phyloP scores from a whole-genome alignment of 805 yeast species.

The Metschnikowia dekortorum region DNA sequence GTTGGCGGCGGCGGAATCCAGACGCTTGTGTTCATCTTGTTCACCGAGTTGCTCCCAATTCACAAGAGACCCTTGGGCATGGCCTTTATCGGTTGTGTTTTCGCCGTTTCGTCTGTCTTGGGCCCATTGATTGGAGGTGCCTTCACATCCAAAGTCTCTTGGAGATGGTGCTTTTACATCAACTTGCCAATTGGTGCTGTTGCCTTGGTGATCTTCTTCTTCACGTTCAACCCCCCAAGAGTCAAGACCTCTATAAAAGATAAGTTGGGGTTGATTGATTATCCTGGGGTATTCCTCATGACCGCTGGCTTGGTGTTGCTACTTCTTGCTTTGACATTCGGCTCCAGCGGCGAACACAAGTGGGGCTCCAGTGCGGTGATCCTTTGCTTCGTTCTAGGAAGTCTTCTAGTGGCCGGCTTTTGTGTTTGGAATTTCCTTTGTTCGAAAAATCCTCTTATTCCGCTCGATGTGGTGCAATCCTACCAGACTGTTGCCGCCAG shows the following conservation, averaged over 20 bases:
- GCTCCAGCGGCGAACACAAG: conserved; percentile 16
- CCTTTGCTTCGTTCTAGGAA: conserved; percentile 21
- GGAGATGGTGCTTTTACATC: conserved; percentile 28
- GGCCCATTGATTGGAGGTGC: conserved; percentile 27
- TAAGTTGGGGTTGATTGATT: conserved; percentile 19
- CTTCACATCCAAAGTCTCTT: conserved; percentile 21
- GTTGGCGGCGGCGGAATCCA: conserved; percentile 37
- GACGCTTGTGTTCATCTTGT: conserved; percentile 24
- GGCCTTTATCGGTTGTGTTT: conserved; percentile 17
- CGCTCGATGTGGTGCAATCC: conserved; percentile 15
- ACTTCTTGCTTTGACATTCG: conserved; percentile 24
- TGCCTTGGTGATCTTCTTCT: conserved; percentile 17
- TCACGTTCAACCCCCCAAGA: conserved; percentile 20
- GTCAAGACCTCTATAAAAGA: conserved; percentile 8
- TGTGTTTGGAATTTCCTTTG: conserved; percentile 18
- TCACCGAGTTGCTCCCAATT: conserved; percentile 30
- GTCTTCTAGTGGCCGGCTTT: conserved; percentile 14
- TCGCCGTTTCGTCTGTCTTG: conserved; percentile 22
- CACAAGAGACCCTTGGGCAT: conserved; percentile 23
- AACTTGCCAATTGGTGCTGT: conserved; percentile 24
- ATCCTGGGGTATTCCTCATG: conserved; percentile 18
- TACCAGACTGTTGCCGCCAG: conserved; percentile 15
- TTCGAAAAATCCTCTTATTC: conserved; percentile 18
- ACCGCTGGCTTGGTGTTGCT: conserved; percentile 20
- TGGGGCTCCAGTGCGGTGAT: conserved; percentile 25